Percentiles rank a stretch among this genome's conserved stretches.
These are phyloP conservation scores for Hypholoma fasciculare DNA, from an alignment of 768 basidiomycete genomes.

Conservation along the genomic window DNA sequence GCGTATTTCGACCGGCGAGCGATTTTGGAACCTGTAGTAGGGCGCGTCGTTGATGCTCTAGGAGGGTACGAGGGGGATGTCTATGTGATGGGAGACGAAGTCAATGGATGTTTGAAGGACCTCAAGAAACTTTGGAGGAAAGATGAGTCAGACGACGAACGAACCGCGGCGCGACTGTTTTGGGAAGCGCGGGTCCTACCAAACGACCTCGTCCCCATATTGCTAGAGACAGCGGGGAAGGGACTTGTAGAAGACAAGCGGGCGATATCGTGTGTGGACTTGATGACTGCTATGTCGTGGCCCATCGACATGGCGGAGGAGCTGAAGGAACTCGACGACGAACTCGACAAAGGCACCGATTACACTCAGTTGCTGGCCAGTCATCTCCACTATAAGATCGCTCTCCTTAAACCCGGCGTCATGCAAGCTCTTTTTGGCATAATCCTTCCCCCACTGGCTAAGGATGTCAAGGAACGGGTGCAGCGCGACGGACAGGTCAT, in stretches of 20 bases:
- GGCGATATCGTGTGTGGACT: constrained; percentile 80
- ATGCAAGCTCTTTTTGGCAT: constrained; percentile 75
- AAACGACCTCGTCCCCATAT: constrained; percentile 86
- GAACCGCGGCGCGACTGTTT: constrained; percentile 92
- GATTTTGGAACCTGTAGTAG: constrained; percentile 67
- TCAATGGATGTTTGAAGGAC: constrained; percentile 85
- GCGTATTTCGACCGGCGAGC: constrained; percentile 42
- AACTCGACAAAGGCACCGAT: constrained; percentile 77
- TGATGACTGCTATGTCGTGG: constrained; percentile 98
- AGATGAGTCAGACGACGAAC: constrained; percentile 96
- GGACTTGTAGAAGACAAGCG: constrained; percentile 80
- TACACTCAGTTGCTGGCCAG: constrained; percentile 82
- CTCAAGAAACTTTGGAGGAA: constrained; percentile 95
- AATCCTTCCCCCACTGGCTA: constrained; percentile 76
- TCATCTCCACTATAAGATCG: constrained; percentile 89
- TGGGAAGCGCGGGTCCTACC: constrained; percentile 84
- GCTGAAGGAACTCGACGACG: constrained; percentile 88
- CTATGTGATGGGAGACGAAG: constrained; percentile 82
- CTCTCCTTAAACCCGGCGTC: constrained; percentile 66
- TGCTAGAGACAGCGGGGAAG: constrained; percentile 77
- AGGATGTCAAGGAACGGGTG: constrained; percentile 62
- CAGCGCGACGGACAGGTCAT: constrained; percentile 86
- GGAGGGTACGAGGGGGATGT: constrained; percentile 68
- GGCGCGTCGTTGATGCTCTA: constrained; percentile 75
- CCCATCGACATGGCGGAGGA: constrained; percentile 96